A percentile compares a stretch with the other conserved stretches of the same genome.
phyloP scores from a whole-genome alignment of 805 yeast genomes.

The Teunomyces atbi region DNA sequence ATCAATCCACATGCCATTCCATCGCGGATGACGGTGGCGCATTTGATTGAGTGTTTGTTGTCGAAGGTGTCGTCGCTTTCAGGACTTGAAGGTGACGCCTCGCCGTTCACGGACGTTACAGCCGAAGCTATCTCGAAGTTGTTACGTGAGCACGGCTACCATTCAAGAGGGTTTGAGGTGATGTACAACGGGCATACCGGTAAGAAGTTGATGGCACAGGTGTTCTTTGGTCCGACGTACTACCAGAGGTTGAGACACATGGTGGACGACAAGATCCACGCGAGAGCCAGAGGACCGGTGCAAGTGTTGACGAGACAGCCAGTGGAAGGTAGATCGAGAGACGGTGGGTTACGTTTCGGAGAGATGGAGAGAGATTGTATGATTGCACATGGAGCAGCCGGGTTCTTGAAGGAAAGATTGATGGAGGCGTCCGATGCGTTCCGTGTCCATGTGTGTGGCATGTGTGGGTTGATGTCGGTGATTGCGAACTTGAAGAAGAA shows the following conservation, averaged over 20 bases:
- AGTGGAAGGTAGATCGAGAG: constrained; percentile 98
- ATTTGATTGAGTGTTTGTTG: constrained; percentile 95
- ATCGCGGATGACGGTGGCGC: constrained; percentile 99
- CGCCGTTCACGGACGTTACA: constrained; percentile 97
- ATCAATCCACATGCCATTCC: constrained; percentile 99
- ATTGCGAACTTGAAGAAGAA: constrained; percentile 96
- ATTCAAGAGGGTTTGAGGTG: constrained; percentile 97
- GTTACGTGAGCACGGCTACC: constrained; percentile 93
- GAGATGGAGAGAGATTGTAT: constrained; percentile 99
- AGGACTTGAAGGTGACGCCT: constrained; percentile 98
- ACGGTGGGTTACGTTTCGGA: constrained; percentile 98
- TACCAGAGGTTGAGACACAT: constrained; percentile 98
- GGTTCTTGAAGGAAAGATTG: constrained; percentile 93
- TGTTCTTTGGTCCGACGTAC: constrained; percentile 99
- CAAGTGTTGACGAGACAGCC: constrained; percentile 98
- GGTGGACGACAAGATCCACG: constrained; percentile 99
- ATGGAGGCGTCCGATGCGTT: constrained; percentile 99
- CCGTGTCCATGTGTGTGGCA: constrained; percentile 96
- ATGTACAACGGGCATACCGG: constrained; percentile 99
- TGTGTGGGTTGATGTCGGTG: constrained; percentile 97
- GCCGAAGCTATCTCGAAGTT: constrained; percentile 94
- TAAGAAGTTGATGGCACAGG: constrained; percentile 95
- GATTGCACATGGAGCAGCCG: constrained; percentile 99
- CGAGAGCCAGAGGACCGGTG: constrained; percentile 98
- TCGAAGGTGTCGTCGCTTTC: constrained; percentile 93